These are phyloP conservation scores for Dactylonectria estremocensis DNA, from an alignment of 2,329 filamentous ascomycete genomes.

Conservation along the genomic window DNA sequence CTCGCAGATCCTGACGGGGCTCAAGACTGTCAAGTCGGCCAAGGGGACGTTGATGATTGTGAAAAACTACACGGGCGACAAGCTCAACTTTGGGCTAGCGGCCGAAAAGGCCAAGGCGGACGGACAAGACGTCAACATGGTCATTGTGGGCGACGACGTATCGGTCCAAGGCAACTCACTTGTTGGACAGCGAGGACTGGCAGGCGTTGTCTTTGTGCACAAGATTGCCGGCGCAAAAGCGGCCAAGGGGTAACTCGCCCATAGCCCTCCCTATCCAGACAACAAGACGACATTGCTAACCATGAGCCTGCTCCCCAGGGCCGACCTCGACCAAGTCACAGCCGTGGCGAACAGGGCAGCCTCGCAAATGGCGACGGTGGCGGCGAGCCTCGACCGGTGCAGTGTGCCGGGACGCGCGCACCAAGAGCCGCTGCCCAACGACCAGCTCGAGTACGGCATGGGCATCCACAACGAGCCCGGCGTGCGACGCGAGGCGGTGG, in stretches of 20 bases:
- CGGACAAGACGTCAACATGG: conserved; percentile 43
- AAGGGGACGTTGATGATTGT: conserved; percentile 45
- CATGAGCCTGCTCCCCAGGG: conserved; percentile 20
- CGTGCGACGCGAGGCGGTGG: conserved; percentile 40
- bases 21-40: conserved; percentile 40
- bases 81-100: conserved; percentile 49
- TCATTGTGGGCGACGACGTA: conserved; percentile 45
- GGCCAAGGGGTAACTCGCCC: conserved; percentile 40
- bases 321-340: conserved; percentile 38
- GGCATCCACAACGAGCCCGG: conserved; percentile 48
- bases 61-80: conserved; percentile 49
- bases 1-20: conserved; percentile 42
- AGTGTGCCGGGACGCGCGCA: conserved; percentile 40
- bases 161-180: conserved; percentile 44
- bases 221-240: conserved; percentile 46
- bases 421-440: conserved; percentile 39
- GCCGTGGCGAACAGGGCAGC: conserved; percentile 36
- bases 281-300: conserved; percentile 18
- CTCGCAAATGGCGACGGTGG: conserved; percentile 46
- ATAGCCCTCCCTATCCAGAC: too few species aligned
- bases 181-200: conserved; percentile 45
- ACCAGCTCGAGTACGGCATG: conserved; percentile 46
- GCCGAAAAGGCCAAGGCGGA: conserved; percentile 49
- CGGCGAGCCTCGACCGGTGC: conserved; percentile 45
- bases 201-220: conserved; percentile 44